Conservation (phyloP, 1,139 yeast genomes). For the Yamadazyma triangularis region DNA sequence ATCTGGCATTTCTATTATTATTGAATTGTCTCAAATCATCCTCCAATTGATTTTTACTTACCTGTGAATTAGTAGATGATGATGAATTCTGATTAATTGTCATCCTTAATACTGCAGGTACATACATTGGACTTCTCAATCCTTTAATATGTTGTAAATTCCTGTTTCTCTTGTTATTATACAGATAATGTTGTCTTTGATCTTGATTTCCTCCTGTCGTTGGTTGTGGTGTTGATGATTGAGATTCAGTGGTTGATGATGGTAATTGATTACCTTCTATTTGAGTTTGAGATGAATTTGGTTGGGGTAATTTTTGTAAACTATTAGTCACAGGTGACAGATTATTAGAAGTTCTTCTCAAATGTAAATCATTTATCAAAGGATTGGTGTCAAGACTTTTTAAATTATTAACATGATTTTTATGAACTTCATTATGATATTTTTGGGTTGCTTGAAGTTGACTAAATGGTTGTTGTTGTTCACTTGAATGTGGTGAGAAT, state of each 20-base stretch:
- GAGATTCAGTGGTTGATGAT: neutral
- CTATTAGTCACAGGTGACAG: slow-evolving; percentile 8
- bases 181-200: neutral
- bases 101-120: slow-evolving; percentile 83
- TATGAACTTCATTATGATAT: slow-evolving; percentile 14
- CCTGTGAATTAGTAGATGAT: slow-evolving; percentile 1
- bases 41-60: slow-evolving; percentile 4
- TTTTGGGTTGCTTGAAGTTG: slow-evolving; percentile 1
- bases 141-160: slow-evolving; percentile 55
- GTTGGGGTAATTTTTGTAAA: slow-evolving; percentile 1
- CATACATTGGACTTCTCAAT: slow-evolving; percentile 79
- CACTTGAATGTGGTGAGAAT: slow-evolving; percentile 1
- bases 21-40: slow-evolving; percentile 7
- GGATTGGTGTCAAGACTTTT: slow-evolving; percentile 6
- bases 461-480: neutral
- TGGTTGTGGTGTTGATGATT: neutral
- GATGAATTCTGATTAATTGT: slow-evolving; percentile 11
- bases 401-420: slow-evolving; percentile 8
- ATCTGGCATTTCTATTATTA: slow-evolving; percentile 11
- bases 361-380: slow-evolving; percentile 10
- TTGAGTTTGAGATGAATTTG: slow-evolving; percentile 2
- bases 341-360: slow-evolving; percentile 11
- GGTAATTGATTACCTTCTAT: slow-evolving; percentile 2
- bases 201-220: neutral
- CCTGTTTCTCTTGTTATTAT: slow-evolving; percentile 1